Conservation (phyloP, 257 asterid species). For the Agastache rugosa region DNA sequence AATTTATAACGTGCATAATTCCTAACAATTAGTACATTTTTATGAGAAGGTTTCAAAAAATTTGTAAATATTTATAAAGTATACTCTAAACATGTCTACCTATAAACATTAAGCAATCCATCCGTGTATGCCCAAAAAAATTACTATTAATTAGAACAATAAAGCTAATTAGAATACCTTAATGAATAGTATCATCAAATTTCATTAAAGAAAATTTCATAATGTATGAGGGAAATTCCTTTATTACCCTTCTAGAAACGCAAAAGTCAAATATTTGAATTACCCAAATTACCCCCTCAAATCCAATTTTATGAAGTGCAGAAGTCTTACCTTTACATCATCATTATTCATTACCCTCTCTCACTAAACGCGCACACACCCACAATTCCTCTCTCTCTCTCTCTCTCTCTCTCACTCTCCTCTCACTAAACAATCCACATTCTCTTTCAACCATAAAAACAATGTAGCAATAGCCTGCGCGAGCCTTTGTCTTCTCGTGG, state of each 20-base stretch:
- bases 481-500: slow-evolving; percentile 43
- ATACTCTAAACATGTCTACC: too few species aligned
- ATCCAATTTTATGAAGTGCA: slow-evolving; percentile 6
- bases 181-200: background rate
- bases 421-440: slow-evolving; percentile 32
- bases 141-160: background rate
- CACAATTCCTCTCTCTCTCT: slow-evolving; percentile 32
- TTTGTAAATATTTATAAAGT: too few species aligned
- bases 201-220: background rate
- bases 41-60: too few species aligned
- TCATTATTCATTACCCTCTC: slow-evolving; percentile 10
- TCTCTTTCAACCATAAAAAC: slow-evolving; percentile 47
- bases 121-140: too few species aligned
- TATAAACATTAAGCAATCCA: too few species aligned
- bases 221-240: background rate
- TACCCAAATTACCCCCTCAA: slow-evolving; percentile 30
- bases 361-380: slow-evolving; percentile 2
- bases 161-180: background rate
- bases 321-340: slow-evolving; percentile 14
- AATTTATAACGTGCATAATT: too few species aligned
- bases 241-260: slow-evolving; percentile 5
- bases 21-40: too few species aligned
- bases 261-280: slow-evolving; percentile 20
- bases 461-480: slow-evolving; percentile 32
- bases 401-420: slow-evolving; percentile 33